Evolutionary conservation across 2,329 filamentous ascomycete genomes (phyloP).

Genomic region (Hypoxylon rubiginosum): DNA sequence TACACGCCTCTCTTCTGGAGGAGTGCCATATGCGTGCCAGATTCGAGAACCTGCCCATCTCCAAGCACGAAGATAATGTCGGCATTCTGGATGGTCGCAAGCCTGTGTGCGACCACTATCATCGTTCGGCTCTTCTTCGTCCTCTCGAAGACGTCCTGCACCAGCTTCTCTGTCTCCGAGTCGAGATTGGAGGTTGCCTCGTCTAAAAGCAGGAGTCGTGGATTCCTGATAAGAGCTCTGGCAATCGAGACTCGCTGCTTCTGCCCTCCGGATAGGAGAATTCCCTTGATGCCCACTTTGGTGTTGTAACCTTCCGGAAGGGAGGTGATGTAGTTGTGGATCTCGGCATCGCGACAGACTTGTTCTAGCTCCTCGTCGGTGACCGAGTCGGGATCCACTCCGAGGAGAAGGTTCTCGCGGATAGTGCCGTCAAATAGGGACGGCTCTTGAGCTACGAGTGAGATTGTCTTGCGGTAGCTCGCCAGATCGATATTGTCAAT

Average conservation of each 20-base stretch:
- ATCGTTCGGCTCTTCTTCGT: constrained; percentile 73
- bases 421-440: constrained; percentile 73
- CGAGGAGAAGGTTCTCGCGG: constrained; percentile 77
- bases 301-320: constrained; percentile 78
- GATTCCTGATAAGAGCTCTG: constrained; percentile 74
- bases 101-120: constrained; percentile 80
- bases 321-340: constrained; percentile 77
- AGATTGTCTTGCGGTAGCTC: constrained; percentile 73
- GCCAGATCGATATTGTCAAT: constrained; percentile 70
- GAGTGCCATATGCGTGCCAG: constrained; percentile 65
- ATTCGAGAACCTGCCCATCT: constrained; percentile 69
- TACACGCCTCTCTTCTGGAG: constrained; percentile 66
- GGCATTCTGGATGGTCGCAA: constrained; percentile 82
- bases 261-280: constrained; percentile 76
- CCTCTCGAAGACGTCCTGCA: constrained; percentile 76
- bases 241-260: constrained; percentile 81
- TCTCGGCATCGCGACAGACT: constrained; percentile 72
- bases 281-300: constrained; percentile 75
- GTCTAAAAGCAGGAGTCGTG: constrained; percentile 75
- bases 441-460: constrained; percentile 81
- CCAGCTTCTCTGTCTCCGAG: constrained; percentile 65
- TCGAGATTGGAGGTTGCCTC: constrained; percentile 80
- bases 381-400: constrained; percentile 68
- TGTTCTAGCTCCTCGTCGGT: constrained; percentile 65
- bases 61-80: constrained; percentile 84